phyloP scores from a whole-genome alignment of 2,329 filamentous ascomycete genomes.

The Fusarium nisikadoi region DNA sequence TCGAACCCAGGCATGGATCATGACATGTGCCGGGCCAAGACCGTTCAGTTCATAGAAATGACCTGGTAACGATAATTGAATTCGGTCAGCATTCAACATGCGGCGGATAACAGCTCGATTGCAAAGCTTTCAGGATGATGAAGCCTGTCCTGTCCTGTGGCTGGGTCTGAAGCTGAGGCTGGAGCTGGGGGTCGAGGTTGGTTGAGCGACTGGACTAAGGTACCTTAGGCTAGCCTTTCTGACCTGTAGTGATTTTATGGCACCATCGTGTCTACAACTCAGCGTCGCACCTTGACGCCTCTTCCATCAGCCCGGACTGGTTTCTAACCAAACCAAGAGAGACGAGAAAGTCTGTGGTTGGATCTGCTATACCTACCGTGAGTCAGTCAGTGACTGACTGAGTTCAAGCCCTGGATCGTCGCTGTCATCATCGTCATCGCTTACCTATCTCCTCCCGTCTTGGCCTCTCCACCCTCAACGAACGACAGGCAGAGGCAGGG shows the following conservation, averaged over 20 bases:
- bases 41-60: background rate
- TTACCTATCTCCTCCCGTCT: slow-evolving; percentile 30
- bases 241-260: slow-evolving; percentile 8
- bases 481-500: slow-evolving; percentile 15
- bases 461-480: slow-evolving; percentile 23
- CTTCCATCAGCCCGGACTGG: slow-evolving; percentile 18
- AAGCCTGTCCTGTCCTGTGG: background rate
- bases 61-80: background rate
- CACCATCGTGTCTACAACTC: slow-evolving; percentile 29
- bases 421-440: slow-evolving; percentile 38
- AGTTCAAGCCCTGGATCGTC: slow-evolving; percentile 20
- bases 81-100: background rate
- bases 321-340: slow-evolving; percentile 2
- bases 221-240: slow-evolving; percentile 1
- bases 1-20: slow-evolving; percentile 9
- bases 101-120: background rate
- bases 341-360: background rate
- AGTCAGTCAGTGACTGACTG: too few relatives aligned
- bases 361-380: background rate
- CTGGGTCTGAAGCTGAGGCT: slow-evolving; percentile 12
- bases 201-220: background rate
- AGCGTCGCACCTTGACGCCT: slow-evolving; percentile 23
- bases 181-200: slow-evolving; percentile 12
- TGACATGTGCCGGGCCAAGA: slow-evolving; percentile 10
- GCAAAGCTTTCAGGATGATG: background rate